A percentile compares a stretch with the other conserved stretches of the same genome.
These are phyloP conservation scores for Cyathus striatus DNA, from an alignment of 768 basidiomycete genomes.

Conservation along the genomic window DNA sequence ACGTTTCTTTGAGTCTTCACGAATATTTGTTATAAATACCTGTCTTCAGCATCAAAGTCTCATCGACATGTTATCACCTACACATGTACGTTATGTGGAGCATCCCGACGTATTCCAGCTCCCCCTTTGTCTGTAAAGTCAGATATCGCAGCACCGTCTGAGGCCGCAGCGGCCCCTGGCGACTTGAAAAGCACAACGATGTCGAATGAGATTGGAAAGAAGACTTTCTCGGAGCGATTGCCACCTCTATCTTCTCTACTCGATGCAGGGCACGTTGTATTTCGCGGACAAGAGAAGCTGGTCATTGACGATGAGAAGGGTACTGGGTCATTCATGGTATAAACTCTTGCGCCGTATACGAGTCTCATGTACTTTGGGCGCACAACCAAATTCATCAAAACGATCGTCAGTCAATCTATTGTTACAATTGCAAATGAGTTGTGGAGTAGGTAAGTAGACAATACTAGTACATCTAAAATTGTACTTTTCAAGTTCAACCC, in stretches of 20 bases:
- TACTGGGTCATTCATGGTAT: not conserved
- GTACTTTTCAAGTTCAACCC: too few relatives aligned
- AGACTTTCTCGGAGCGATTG: not conserved
- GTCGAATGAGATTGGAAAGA: too few relatives aligned
- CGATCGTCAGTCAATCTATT: too few relatives aligned
- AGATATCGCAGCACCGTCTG: not conserved
- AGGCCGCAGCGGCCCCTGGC: not conserved
- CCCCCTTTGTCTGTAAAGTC: slow-evolving; percentile 29
- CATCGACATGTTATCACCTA: slow-evolving; percentile 56
- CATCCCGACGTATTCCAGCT: slow-evolving; percentile 61
- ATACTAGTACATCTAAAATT: too few relatives aligned
- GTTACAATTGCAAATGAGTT: too few relatives aligned
- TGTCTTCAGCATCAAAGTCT: slow-evolving; percentile 22
- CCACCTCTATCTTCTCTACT: slow-evolving; percentile 58
- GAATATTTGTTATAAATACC: not conserved
- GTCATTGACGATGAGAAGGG: not conserved
- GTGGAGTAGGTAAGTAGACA: too few relatives aligned
- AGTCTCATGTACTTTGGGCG: too few relatives aligned
- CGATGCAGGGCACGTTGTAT: slow-evolving; percentile 61
- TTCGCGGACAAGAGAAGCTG: slow-evolving; percentile 50
- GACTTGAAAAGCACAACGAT: not conserved
- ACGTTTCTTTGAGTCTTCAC: slow-evolving; percentile 11
- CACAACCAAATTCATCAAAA: too few relatives aligned
- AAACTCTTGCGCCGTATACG: too few relatives aligned
- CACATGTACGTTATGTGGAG: slow-evolving; percentile 55